Evolutionary conservation across 2,329 filamentous ascomycete species (phyloP).

Genomic region (Fusarium sp.): DNA sequence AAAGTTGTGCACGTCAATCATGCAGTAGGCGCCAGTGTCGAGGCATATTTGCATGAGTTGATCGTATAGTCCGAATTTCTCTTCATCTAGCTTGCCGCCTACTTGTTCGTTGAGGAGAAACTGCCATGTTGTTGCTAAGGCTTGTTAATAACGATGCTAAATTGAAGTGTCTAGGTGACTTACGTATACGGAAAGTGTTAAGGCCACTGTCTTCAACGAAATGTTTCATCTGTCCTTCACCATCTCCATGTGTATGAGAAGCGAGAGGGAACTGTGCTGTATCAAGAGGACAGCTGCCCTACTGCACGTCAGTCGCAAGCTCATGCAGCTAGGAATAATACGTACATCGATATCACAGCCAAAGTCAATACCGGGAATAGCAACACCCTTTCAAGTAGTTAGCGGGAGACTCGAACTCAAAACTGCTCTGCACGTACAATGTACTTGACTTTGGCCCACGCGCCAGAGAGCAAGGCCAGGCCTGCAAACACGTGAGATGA

Average conservation of each 20-base stretch:
- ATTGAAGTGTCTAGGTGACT: slow-evolving; percentile 24
- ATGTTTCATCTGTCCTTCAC: slow-evolving; percentile 67
- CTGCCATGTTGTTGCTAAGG: slow-evolving; percentile 63
- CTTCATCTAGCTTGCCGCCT: slow-evolving; percentile 61
- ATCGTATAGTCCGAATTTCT: slow-evolving; percentile 65
- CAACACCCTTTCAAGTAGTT: slow-evolving; percentile 51
- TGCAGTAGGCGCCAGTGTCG: slow-evolving; percentile 67
- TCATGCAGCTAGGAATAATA: background rate
- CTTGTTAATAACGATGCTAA: background rate
- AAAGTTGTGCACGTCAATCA: slow-evolving; percentile 71
- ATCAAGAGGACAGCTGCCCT: slow-evolving; percentile 55
- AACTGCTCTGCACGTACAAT: slow-evolving; percentile 13
- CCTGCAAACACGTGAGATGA: slow-evolving; percentile 3
- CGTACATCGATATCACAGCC: slow-evolving; percentile 60
- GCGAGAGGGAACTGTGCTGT: slow-evolving; percentile 52
- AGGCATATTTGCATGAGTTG: slow-evolving; percentile 68
- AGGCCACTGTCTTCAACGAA: slow-evolving; percentile 64
- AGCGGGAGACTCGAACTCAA: background rate
- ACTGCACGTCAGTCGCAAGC: background rate
- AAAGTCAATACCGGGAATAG: slow-evolving; percentile 62
- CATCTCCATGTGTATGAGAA: slow-evolving; percentile 51
- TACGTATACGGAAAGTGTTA: slow-evolving; percentile 67
- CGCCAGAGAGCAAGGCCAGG: slow-evolving; percentile 16
- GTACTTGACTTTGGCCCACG: slow-evolving; percentile 24
- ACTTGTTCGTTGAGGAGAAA: slow-evolving; percentile 66